phyloP scores from a whole-genome alignment of 163 green algal genomes.

The Prototheca wickerhamii region DNA sequence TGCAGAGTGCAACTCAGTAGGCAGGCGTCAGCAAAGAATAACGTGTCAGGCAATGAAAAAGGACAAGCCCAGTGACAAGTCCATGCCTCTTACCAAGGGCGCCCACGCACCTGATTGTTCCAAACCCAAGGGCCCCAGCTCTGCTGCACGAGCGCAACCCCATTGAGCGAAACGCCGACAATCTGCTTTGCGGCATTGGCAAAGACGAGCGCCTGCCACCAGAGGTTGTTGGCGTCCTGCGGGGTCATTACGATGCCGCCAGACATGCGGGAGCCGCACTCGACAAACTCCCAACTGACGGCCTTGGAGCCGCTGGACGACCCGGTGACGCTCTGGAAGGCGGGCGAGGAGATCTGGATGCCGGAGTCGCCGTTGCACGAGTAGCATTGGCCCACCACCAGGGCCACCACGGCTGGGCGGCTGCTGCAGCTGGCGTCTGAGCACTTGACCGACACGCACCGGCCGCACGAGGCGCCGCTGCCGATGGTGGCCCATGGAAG shows the following conservation, averaged over 20 bases:
- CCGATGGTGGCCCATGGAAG: background rate
- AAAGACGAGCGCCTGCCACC: background rate
- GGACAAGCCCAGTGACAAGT: too few relatives aligned
- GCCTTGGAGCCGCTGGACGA: background rate
- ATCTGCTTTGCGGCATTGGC: background rate
- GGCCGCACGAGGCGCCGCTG: background rate
- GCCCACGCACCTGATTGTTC: background rate
- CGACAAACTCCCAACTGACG: background rate
- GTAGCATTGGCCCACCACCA: constrained; percentile 4
- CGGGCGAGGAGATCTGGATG: background rate
- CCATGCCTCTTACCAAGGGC: too few relatives aligned
- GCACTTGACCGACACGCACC: background rate
- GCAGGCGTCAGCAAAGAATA: too few relatives aligned
- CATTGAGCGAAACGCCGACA: background rate
- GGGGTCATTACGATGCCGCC: background rate
- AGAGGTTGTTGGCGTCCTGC: background rate
- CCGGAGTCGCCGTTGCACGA: background rate
- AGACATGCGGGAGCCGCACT: background rate
- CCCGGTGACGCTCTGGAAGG: background rate
- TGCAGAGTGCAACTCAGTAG: too few relatives aligned
- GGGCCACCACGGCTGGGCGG: background rate
- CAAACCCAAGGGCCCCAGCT: background rate
- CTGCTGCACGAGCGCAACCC: background rate
- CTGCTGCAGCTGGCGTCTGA: background rate
- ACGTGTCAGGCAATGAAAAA: too few relatives aligned